phyloP scores from a whole-genome alignment of 768 basidiomycete genomes.

The Collybiopsis luxurians region DNA sequence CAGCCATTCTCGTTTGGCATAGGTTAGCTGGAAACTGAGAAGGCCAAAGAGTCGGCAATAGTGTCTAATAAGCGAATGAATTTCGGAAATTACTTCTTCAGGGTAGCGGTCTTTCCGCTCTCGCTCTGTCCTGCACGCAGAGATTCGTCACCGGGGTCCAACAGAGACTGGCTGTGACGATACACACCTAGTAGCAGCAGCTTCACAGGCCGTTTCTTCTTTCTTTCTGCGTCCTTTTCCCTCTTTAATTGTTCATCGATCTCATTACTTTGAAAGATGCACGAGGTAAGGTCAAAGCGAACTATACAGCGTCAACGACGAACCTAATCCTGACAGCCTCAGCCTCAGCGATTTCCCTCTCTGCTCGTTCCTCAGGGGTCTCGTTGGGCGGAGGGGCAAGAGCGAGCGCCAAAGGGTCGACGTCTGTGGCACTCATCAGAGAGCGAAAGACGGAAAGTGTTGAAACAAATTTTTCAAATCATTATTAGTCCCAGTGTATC shows the following conservation, averaged over 20 bases:
- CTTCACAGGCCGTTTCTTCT: conserved; percentile 68
- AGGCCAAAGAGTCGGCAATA: not conserved
- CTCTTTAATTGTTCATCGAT: conserved; percentile 73
- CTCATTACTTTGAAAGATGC: conserved; percentile 43
- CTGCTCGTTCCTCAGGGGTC: conserved; percentile 50
- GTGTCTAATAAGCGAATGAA: conserved; percentile 7
- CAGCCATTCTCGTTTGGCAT: conserved; percentile 66
- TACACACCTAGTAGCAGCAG: conserved; percentile 63
- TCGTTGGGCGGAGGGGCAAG: conserved; percentile 67
- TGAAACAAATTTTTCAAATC: not conserved
- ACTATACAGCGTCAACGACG: not conserved
- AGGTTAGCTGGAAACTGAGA: conserved; percentile 74
- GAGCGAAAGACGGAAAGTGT: not conserved
- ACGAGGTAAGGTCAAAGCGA: not conserved
- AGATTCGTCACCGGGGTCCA: not conserved
- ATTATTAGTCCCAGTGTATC: too few relatives aligned
- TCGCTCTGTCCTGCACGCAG: conserved; percentile 55
- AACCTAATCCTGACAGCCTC: conserved; percentile 54
- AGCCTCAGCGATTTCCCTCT: conserved; percentile 58
- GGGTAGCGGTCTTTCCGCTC: conserved; percentile 76
- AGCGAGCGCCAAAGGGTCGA: conserved; percentile 61
- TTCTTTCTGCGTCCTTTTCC: conserved; percentile 56
- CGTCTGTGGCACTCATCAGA: conserved; percentile 28
- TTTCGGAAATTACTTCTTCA: conserved; percentile 58
- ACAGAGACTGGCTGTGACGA: not conserved